Evolutionary conservation across 2,329 filamentous ascomycete species (phyloP).

Genomic region (Venturia pyrina): DNA sequence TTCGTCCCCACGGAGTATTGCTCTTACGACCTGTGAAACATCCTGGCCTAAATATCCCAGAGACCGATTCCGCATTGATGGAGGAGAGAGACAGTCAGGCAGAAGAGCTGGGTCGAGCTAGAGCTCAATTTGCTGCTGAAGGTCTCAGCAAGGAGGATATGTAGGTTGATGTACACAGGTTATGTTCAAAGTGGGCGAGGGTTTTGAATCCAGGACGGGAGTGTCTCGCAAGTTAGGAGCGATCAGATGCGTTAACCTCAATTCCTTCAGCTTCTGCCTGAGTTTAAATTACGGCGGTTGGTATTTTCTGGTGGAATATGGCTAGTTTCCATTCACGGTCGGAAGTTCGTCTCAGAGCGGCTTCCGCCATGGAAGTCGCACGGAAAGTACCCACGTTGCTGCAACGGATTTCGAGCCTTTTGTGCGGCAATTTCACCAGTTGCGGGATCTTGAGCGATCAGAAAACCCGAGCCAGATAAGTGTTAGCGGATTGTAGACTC

Average conservation of each 20-base stretch:
- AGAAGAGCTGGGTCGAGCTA: conserved; percentile 48
- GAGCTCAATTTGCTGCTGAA: conserved; percentile 50
- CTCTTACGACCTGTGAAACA: too few relatives aligned
- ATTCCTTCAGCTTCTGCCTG: too few relatives aligned
- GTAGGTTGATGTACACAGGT: conserved; percentile 56
- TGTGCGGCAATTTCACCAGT: not conserved
- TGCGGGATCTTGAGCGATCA: not conserved
- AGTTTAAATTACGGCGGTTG: too few relatives aligned
- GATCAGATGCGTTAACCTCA: too few relatives aligned
- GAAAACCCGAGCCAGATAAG: not conserved
- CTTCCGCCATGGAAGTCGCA: not conserved
- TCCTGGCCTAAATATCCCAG: too few relatives aligned
- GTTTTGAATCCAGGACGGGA: conserved; percentile 22
- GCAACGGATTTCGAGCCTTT: not conserved
- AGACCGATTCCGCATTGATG: conserved; percentile 31
- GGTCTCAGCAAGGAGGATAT: conserved; percentile 64
- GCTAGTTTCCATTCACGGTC: not conserved
- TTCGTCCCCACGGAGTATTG: conserved; percentile 48
- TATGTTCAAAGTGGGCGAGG: conserved; percentile 39
- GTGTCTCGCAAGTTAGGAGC: too few relatives aligned
- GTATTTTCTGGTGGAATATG: not conserved
- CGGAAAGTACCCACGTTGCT: not conserved
- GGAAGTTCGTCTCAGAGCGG: not conserved
- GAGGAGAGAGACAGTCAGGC: conserved; percentile 48
- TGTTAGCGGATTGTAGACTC: not conserved